These are phyloP conservation scores for Rutstroemia sp. DNA, from an alignment of 2,329 filamentous ascomycete genomes.

Conservation along the genomic window DNA sequence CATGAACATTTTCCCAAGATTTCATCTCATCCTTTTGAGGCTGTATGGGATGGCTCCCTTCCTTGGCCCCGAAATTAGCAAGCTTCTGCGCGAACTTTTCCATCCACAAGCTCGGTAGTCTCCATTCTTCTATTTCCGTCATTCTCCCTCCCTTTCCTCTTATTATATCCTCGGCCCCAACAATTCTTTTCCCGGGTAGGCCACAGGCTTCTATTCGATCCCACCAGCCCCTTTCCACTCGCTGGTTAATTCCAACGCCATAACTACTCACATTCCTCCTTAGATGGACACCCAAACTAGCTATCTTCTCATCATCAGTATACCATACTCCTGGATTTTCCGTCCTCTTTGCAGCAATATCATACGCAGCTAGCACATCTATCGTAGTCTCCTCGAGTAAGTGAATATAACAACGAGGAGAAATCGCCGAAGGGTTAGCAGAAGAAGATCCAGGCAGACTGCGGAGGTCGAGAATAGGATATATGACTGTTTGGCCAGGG, in stretches of 20 bases:
- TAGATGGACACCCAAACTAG: conserved; percentile 87
- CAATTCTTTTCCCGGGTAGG: conserved; percentile 68
- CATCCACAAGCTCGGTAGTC: no score
- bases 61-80: no score
- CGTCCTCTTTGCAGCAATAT: conserved; percentile 54
- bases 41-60: no score
- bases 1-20: no score
- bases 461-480: conserved; percentile 79
- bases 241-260: conserved; percentile 76
- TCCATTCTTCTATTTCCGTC: no score
- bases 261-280: conserved; percentile 75
- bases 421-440: conserved; percentile 33
- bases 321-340: conserved; percentile 47
- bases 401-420: conserved; percentile 68
- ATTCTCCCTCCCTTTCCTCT: background rate
- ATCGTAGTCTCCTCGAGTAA: conserved; percentile 73
- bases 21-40: no score
- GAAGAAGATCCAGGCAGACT: background rate
- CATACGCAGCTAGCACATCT: conserved; percentile 51
- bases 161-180: conserved; percentile 47
- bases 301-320: conserved; percentile 58
- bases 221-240: conserved; percentile 56
- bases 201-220: conserved; percentile 85
- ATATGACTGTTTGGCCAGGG: conserved; percentile 87
- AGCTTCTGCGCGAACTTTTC: no score